phyloP scores from a whole-genome alignment of 2,329 filamentous ascomycete genomes.

The Daldinia sp. region DNA sequence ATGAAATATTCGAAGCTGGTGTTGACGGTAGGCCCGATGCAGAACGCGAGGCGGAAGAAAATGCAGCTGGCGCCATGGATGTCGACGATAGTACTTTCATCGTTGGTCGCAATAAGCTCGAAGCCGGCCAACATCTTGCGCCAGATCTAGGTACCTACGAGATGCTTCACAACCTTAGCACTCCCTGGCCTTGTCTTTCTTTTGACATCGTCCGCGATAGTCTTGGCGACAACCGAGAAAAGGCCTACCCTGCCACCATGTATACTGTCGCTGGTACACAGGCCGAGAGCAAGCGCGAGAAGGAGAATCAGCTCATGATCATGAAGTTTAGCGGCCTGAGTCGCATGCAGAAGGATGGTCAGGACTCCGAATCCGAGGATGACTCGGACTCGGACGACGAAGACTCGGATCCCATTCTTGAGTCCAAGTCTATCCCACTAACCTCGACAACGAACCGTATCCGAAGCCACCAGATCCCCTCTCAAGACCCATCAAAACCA shows the following conservation, averaged over 20 bases:
- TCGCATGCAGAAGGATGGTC: constrained; percentile 78
- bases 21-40: constrained; percentile 92
- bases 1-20: constrained; percentile 93
- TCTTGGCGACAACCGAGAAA: constrained; percentile 83
- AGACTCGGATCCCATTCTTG: constrained; percentile 85
- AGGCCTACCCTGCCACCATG: constrained; percentile 92
- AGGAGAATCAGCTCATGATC: constrained; percentile 93
- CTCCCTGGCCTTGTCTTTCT: constrained; percentile 95
- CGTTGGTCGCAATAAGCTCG: constrained; percentile 89
- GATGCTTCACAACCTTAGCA: constrained; percentile 94
- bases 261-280: constrained; percentile 96
- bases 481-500: constrained; percentile 73
- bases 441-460: constrained; percentile 92
- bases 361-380: constrained; percentile 72
- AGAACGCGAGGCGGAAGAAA: constrained; percentile 90
- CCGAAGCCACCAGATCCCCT: constrained; percentile 81
- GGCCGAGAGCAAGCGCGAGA: constrained; percentile 75
- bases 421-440: constrained; percentile 88
- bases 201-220: constrained; percentile 90
- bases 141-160: constrained; percentile 96
- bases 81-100: constrained; percentile 94
- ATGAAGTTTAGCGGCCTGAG: constrained; percentile 95
- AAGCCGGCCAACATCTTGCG: constrained; percentile 87
- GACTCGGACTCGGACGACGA: constrained; percentile 77
- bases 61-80: constrained; percentile 83